These are phyloP conservation scores for Hygrophorus russula DNA, from an alignment of 768 basidiomycete genomes.

Conservation along the genomic window DNA sequence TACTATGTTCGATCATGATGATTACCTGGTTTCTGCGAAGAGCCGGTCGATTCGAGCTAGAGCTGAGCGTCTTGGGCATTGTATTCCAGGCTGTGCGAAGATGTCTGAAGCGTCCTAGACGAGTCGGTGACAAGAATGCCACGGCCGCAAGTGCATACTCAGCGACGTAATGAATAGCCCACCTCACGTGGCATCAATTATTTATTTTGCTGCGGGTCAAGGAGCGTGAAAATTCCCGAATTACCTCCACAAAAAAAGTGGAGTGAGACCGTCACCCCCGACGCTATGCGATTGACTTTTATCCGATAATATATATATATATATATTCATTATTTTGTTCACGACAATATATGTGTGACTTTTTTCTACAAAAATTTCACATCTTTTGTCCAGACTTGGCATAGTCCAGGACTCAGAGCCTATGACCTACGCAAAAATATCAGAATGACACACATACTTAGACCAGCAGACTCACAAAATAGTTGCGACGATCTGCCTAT, in stretches of 20 bases:
- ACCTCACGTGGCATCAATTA: neutral
- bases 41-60: constrained; percentile 42
- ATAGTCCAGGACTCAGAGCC: no score
- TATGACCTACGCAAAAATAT: no score
- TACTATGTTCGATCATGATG: neutral
- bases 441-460: neutral
- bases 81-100: constrained; percentile 1
- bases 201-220: no score
- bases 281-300: no score
- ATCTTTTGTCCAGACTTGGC: no score
- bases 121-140: neutral
- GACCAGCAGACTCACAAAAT: constrained; percentile 64
- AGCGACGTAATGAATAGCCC: neutral
- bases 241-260: no score
- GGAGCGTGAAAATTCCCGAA: no score
- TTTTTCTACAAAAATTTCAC: no score
- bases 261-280: no score
- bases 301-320: no score
- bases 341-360: no score
- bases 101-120: neutral
- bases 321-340: no score
- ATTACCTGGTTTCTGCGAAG: constrained; percentile 71
- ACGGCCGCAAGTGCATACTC: neutral
- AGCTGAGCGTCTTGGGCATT: constrained; percentile 60
- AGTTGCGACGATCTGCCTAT: constrained; percentile 67